phyloP scores from a whole-genome alignment of 768 basidiomycete species.

The Leucocoprinus birnbaumii region DNA sequence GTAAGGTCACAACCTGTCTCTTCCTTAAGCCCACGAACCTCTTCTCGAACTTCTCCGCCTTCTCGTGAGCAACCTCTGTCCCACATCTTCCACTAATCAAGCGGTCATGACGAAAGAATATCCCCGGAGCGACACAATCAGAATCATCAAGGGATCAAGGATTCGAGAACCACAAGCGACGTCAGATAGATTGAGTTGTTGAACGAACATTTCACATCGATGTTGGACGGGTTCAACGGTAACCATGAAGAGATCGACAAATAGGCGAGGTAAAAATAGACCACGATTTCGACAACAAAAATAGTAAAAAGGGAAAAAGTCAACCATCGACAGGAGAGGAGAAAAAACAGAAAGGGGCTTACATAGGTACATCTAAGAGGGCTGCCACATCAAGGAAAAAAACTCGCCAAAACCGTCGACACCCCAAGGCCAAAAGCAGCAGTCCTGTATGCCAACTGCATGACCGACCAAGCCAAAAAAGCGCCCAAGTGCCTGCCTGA shows the following conservation, averaged over 20 bases:
- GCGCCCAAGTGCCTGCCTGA: too few species aligned
- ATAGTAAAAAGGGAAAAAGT: too few species aligned
- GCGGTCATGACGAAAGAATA: not conserved
- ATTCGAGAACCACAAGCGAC: too few species aligned
- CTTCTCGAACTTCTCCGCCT: not conserved
- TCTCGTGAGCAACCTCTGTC: conserved; percentile 19
- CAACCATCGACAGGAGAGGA: too few species aligned
- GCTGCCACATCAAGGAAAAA: not conserved
- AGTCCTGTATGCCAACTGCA: not conserved
- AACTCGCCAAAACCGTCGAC: not conserved
- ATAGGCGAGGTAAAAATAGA: too few species aligned
- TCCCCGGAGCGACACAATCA: too few species aligned
- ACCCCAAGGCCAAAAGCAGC: not conserved
- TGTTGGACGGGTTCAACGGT: too few species aligned
- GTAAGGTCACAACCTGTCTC: conserved; percentile 1
- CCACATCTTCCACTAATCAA: conserved; percentile 16
- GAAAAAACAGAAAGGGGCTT: not conserved
- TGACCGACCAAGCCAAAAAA: too few species aligned
- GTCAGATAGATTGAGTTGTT: too few species aligned
- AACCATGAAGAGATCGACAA: too few species aligned
- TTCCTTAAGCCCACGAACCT: not conserved
- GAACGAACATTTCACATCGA: too few species aligned
- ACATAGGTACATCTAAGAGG: not conserved
- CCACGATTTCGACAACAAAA: too few species aligned
- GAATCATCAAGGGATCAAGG: not conserved